Percentiles rank a stretch among this genome's conserved stretches.
Evolutionary conservation across 2,329 filamentous ascomycete genomes (phyloP).

Genomic region (Fusarium sp.): DNA sequence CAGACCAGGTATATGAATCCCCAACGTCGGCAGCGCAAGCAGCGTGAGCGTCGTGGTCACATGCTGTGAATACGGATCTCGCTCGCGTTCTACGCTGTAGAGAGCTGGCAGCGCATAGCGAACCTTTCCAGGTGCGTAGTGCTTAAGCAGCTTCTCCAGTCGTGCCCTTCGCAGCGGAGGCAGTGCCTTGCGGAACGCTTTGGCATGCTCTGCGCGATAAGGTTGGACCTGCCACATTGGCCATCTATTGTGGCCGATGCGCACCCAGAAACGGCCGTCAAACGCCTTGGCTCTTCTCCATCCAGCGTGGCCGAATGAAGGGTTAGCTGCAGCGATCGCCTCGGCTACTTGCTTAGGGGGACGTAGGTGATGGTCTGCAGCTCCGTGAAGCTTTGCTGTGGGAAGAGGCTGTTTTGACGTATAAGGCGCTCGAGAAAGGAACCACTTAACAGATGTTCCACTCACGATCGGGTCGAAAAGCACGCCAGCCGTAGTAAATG

Average conservation of each 20-base stretch:
- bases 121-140: constrained; percentile 68
- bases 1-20: constrained; percentile 62
- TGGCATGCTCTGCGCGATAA: constrained; percentile 61
- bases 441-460: constrained; percentile 55
- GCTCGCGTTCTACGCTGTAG: constrained; percentile 60
- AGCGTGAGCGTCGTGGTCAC: constrained; percentile 57
- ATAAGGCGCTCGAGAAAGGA: constrained; percentile 64
- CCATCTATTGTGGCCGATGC: constrained; percentile 61
- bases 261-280: constrained; percentile 76
- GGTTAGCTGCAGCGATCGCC: constrained; percentile 16
- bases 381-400: constrained; percentile 45
- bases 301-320: constrained; percentile 50
- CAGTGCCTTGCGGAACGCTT: constrained; percentile 65
- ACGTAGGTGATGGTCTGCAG: constrained; percentile 38
- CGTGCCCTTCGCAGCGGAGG: constrained; percentile 49
- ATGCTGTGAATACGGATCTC: constrained; percentile 48
- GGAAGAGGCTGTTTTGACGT: constrained; percentile 56
- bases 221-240: constrained; percentile 63
- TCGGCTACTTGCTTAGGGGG: constrained; percentile 18
- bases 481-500: constrained; percentile 60
- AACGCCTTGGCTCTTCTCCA: constrained; percentile 61
- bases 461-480: constrained; percentile 55
- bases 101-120: constrained; percentile 70
- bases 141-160: constrained; percentile 62
- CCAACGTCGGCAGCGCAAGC: constrained; percentile 69